These are phyloP conservation scores for Ceriops zippeliana DNA, from an alignment of 345 rosid genomes.

Conservation along the genomic window DNA sequence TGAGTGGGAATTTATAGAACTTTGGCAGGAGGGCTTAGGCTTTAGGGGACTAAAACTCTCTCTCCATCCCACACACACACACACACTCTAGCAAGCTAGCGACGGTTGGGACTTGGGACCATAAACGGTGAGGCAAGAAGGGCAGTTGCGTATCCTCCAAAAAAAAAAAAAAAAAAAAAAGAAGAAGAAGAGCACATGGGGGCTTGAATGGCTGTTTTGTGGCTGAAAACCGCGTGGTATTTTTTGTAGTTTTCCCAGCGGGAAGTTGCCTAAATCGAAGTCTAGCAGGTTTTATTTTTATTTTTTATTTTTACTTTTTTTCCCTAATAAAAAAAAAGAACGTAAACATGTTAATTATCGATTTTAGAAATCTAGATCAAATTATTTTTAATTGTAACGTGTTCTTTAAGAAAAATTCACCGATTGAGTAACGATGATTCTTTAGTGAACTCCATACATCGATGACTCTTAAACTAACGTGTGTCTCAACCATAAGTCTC, in stretches of 20 bases:
- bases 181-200: background rate
- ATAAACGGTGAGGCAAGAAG: too few species aligned
- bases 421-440: too few species aligned
- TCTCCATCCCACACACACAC: background rate
- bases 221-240: constrained; percentile 1
- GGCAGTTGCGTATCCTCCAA: too few species aligned
- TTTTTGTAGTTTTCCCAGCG: constrained; percentile 6
- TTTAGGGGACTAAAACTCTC: background rate
- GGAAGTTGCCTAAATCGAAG: constrained; percentile 16
- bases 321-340: too few species aligned
- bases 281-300: constrained; percentile 2
- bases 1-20: constrained; percentile 50
- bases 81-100: constrained; percentile 19
- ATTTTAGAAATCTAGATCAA: too few species aligned
- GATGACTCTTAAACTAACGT: too few species aligned
- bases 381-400: too few species aligned
- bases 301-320: background rate
- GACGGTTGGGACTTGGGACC: background rate
- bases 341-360: too few species aligned
- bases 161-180: background rate
- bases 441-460: too few species aligned
- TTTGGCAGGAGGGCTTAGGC: constrained; percentile 7
- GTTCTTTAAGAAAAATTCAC: too few species aligned
- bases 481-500: too few species aligned
- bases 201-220: background rate